Conservation (phyloP, 495 filamentous ascomycete species). For the Talaromyces nanjingensis region DNA sequence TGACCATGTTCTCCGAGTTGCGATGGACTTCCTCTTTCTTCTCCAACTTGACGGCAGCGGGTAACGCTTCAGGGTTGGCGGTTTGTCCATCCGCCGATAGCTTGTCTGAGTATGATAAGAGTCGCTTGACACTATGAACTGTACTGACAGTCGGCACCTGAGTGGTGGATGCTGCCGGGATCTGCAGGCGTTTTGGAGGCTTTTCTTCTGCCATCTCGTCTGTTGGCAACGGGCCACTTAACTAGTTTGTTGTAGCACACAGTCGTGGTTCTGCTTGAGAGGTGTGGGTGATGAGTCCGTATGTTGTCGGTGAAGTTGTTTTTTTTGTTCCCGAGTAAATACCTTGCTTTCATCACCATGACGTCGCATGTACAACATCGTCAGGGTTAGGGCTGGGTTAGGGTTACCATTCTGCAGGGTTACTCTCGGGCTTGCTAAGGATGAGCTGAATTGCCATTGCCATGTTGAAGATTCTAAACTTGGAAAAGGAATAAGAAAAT, state of each 20-base stretch:
- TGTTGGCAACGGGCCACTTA: not conserved
- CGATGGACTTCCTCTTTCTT: not conserved
- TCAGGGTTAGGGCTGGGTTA: not conserved
- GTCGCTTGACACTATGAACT: not conserved
- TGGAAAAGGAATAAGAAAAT: no score
- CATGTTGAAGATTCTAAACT: no score
- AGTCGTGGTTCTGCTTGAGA: not conserved
- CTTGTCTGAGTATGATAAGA: conserved; percentile 2
- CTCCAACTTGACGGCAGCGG: not conserved
- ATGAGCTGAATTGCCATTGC: no score
- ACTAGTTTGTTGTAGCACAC: not conserved
- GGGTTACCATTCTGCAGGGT: not conserved
- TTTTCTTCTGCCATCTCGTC: not conserved
- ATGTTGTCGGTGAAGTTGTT: not conserved
- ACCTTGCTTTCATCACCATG: not conserved
- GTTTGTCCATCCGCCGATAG: not conserved
- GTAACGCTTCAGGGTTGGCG: not conserved
- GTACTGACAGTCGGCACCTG: not conserved
- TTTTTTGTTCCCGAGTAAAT: not conserved
- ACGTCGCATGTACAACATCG: not conserved
- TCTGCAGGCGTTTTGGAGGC: not conserved
- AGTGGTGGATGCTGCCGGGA: not conserved
- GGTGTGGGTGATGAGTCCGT: not conserved
- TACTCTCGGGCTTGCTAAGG: no score
- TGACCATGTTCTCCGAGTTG: conserved; percentile 5